Percentiles rank a stretch among this genome's conserved stretches.
Conservation (phyloP, 1,139 yeast genomes). For the Chernovozyma aurita region DNA sequence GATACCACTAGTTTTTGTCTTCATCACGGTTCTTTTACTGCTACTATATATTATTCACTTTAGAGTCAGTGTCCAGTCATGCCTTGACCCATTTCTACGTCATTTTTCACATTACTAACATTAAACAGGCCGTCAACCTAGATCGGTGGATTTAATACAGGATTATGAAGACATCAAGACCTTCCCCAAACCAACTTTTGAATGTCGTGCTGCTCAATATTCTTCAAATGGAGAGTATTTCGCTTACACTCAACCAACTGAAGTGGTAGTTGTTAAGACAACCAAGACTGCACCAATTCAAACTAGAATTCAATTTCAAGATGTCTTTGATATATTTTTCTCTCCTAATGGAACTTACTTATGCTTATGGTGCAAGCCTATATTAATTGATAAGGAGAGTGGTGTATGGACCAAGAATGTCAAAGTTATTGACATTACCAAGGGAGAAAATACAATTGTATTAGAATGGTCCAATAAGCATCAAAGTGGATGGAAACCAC, state of each 20-base stretch:
- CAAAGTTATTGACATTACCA: slow-evolving; percentile 58
- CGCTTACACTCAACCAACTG: slow-evolving; percentile 53
- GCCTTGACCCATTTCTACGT: no score
- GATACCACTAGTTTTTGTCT: no score
- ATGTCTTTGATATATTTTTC: slow-evolving; percentile 77
- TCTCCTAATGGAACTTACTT: slow-evolving; percentile 85
- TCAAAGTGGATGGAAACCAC: slow-evolving; percentile 90
- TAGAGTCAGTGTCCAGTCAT: no score
- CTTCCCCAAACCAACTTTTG: slow-evolving; percentile 33
- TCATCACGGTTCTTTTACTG: no score
- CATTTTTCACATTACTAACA: no score
- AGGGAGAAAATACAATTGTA: slow-evolving; percentile 39
- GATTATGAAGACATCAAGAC: slow-evolving; percentile 39
- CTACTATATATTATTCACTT: no score
- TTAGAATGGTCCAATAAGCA: slow-evolving; percentile 74
- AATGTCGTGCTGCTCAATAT: slow-evolving; percentile 46
- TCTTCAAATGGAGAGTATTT: slow-evolving; percentile 52
- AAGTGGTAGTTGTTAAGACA: slow-evolving; percentile 60
- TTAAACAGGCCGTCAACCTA: slow-evolving; percentile 62
- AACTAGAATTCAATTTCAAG: slow-evolving; percentile 46
- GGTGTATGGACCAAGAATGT: slow-evolving; percentile 78
- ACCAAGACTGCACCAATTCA: slow-evolving; percentile 20
- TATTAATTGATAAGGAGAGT: slow-evolving; percentile 49
- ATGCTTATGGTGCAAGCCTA: slow-evolving; percentile 89
- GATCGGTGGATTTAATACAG: slow-evolving; percentile 53